These are phyloP conservation scores for Posidonia oceanica DNA, from an alignment of 116 monocot genomes.

Conservation along the genomic window DNA sequence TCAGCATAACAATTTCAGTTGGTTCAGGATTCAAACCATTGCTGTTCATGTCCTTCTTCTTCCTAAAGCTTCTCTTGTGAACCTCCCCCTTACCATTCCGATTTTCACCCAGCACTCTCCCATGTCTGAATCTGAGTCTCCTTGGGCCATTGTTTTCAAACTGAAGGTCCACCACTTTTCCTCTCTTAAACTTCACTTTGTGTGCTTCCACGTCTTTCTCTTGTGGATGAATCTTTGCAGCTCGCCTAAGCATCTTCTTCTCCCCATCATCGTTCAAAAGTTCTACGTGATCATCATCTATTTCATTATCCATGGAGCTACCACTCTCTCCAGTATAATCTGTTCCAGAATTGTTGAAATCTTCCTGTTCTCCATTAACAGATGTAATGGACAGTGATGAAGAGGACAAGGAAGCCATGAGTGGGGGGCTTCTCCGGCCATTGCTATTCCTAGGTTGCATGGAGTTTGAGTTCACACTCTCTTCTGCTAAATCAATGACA, in stretches of 20 bases:
- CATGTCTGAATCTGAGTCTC: slow-evolving; percentile 29
- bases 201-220: slow-evolving; percentile 14
- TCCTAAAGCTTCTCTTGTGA: slow-evolving; percentile 15
- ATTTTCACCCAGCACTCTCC: slow-evolving; percentile 11
- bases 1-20: slow-evolving; percentile 26
- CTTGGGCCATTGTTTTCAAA: slow-evolving; percentile 19
- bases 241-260: slow-evolving; percentile 23
- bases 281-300: not conserved
- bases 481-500: slow-evolving; percentile 13
- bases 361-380: slow-evolving; percentile 6
- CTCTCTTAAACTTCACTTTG: slow-evolving; percentile 42
- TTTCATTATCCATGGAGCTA: not conserved
- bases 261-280: slow-evolving; percentile 4
- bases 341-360: slow-evolving; percentile 10
- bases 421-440: not conserved
- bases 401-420: slow-evolving; percentile 8
- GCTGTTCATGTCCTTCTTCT: slow-evolving; percentile 12
- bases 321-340: slow-evolving; percentile 1
- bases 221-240: slow-evolving; percentile 1
- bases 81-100: slow-evolving; percentile 3
- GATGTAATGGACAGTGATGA: slow-evolving; percentile 4
- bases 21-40: not conserved
- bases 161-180: slow-evolving; percentile 28
- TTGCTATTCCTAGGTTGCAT: slow-evolving; percentile 1
- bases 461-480: not conserved